A percentile compares a stretch with the other conserved stretches of the same genome.
Evolutionary conservation across 2,329 filamentous ascomycete species (phyloP).

Genomic region (Botrytis aclada): DNA sequence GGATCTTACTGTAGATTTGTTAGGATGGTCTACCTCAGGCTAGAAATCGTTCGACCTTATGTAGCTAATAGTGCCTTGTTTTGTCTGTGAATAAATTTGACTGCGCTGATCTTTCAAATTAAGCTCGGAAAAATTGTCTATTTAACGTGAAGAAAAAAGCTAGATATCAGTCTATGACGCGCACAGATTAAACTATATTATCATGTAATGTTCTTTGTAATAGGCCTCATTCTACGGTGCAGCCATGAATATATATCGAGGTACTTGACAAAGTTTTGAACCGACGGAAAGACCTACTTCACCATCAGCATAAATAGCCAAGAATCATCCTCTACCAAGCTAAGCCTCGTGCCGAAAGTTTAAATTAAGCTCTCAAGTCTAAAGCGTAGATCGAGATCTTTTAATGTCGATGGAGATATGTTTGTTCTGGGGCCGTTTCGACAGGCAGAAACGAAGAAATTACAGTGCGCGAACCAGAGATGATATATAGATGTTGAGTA

Average conservation of each 20-base stretch:
- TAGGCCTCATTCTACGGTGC: rapidly evolving
- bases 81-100: background rate
- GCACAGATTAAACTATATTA: background rate
- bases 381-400: background rate
- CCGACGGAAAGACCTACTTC: rapidly evolving
- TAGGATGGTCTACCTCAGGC: background rate
- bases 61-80: background rate
- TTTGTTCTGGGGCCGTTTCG: background rate
- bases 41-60: background rate
- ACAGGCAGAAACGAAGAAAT: background rate
- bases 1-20: background rate
- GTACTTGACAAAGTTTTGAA: background rate
- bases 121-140: background rate
- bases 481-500: background rate
- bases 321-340: background rate
- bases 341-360: background rate
- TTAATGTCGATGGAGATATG: background rate
- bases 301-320: background rate
- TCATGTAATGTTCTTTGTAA: background rate
- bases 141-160: background rate
- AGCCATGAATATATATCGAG: background rate
- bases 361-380: background rate
- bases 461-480: background rate
- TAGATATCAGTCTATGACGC: background rate
- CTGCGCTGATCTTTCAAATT: background rate